Conservation (phyloP, 2,329 filamentous ascomycete species). For the Aspergillus arachidicola region DNA sequence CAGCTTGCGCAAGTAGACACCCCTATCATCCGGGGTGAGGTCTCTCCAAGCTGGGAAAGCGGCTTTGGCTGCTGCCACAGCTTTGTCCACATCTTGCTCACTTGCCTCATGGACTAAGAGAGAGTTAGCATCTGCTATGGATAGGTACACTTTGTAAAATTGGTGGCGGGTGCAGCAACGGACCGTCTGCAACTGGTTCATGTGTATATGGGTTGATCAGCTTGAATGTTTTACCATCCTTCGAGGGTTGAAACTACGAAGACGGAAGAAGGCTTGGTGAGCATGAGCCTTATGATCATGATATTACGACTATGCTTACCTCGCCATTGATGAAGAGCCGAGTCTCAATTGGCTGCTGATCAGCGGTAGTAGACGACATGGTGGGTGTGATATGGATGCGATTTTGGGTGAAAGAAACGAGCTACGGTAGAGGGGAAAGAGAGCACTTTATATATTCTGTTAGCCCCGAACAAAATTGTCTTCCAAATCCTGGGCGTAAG, state of each 20-base stretch:
- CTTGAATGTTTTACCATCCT: constrained; percentile 31
- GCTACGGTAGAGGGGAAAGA: background rate
- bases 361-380: background rate
- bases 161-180: background rate
- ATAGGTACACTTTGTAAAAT: background rate
- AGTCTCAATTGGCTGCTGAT: constrained; percentile 30
- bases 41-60: constrained; percentile 44
- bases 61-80: constrained; percentile 40
- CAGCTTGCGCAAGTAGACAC: constrained; percentile 36
- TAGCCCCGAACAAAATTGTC: background rate
- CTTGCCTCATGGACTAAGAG: constrained; percentile 35
- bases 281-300: background rate
- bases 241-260: constrained; percentile 30
- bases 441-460: background rate
- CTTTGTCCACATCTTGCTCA: constrained; percentile 36
- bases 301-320: constrained; percentile 18
- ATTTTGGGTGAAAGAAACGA: background rate
- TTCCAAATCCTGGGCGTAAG: background rate
- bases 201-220: constrained; percentile 33
- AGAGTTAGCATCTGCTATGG: background rate
- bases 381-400: background rate
- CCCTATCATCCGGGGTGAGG: constrained; percentile 35
- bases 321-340: constrained; percentile 38
- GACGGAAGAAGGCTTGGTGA: background rate
- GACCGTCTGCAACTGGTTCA: constrained; percentile 33